Base-by-base conservation (phyloP, 805 yeast species). In the Blastobotrys americana region DNA sequence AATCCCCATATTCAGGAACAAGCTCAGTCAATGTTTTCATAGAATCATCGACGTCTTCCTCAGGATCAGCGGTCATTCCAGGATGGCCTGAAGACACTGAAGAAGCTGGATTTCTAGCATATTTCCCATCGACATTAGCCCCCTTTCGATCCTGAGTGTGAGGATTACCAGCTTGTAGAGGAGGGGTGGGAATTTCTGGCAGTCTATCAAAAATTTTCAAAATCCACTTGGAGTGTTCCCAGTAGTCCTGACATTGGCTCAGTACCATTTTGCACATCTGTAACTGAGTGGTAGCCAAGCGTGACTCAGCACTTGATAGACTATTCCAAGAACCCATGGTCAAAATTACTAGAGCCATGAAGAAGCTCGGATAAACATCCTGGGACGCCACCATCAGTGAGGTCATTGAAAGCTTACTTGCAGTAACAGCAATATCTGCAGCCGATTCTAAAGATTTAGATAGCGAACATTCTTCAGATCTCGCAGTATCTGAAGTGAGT, bases 191-290 rank as follows among this genome's bases (percentile, higher is more conserved):
- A 25, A 25, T 13, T 25, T 25, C 31, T 8, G 31, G 31, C 31
- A 38, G 22, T 3, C 41, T 33, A n/a, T 38, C 41, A 15, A 45
- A 45, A 9, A 44, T 18, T 9, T 23, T 38, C 3, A 34, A 21
- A n/a, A 41, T 22, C 50, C 52, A 47, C 5, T 37, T 17, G 6
- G 52, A 48, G n/a, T 44, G 47, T 28, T 47, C 52, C 52, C 51
- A 48, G 37, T 25, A 33, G n/a, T 44, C 51, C n/a, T 16, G 13
- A 9, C 34, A 48, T n/a, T 48, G 49, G 20, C 37, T 44, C 2
- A 48, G 44, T 4, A 38, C 41, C 43, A 48, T 23, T 28, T 41
- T 34, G 43, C 51, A 48, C 16, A 48, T 28, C 35, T 48, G 46
- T 9, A 48, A 36, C 22, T 48, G 48, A 21, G 41, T 17, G 16